Conservation (phyloP, 2,329 filamentous ascomycete species). For the Blastomyces parvus region DNA sequence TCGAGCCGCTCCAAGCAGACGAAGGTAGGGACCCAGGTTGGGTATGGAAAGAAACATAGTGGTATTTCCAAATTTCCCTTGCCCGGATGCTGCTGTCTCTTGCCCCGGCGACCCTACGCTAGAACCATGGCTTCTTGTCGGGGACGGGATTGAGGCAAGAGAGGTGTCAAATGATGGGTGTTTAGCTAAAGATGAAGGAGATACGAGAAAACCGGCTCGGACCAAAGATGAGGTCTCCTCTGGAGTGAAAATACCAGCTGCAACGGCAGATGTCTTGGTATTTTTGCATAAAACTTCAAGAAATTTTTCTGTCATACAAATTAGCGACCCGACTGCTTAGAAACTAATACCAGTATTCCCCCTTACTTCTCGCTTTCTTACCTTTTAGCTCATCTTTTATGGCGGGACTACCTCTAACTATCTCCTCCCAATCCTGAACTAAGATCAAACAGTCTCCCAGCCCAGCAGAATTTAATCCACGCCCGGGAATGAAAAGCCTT, state of each 20-base stretch:
- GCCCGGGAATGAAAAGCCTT: slow-evolving; percentile 47
- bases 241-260: slow-evolving; percentile 36
- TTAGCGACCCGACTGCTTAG: slow-evolving; percentile 39
- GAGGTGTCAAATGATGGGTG: slow-evolving; percentile 37
- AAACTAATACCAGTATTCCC: slow-evolving; percentile 18
- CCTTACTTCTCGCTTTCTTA: slow-evolving; percentile 22
- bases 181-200: slow-evolving; percentile 34
- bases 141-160: slow-evolving; percentile 24
- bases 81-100: slow-evolving; percentile 8
- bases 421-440: slow-evolving; percentile 43
- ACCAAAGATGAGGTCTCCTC: slow-evolving; percentile 43
- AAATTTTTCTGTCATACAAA: slow-evolving; percentile 42
- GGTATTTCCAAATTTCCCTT: slow-evolving; percentile 19
- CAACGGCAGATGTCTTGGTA: slow-evolving; percentile 39
- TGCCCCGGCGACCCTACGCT: not conserved
- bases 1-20: slow-evolving; percentile 46
- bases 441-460: slow-evolving; percentile 51
- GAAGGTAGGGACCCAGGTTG: slow-evolving; percentile 51
- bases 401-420: slow-evolving; percentile 29
- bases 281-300: slow-evolving; percentile 39
- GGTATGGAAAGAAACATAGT: slow-evolving; percentile 48
- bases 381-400: slow-evolving; percentile 31
- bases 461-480: slow-evolving; percentile 47
- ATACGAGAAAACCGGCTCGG: slow-evolving; percentile 46
- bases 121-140: slow-evolving; percentile 11